These are phyloP conservation scores for Penicillium sp. DNA, from an alignment of 2,329 filamentous ascomycete species.

Conservation along the genomic window DNA sequence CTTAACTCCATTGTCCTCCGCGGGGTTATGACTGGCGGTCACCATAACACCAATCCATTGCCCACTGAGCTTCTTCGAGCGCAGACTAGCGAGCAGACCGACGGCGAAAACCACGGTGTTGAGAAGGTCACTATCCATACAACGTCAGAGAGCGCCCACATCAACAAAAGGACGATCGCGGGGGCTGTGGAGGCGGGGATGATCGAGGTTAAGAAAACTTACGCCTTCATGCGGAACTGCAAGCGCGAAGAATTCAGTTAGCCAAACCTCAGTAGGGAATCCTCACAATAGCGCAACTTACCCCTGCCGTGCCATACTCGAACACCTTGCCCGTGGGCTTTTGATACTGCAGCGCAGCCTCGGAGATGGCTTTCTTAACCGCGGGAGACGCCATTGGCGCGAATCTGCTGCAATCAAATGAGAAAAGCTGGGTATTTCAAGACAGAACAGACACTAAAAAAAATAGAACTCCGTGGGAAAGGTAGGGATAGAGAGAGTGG, in stretches of 20 bases:
- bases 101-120: slow-evolving; percentile 91
- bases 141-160: slow-evolving; percentile 28
- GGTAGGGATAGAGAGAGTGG: neutral
- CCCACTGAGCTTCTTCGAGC: slow-evolving; percentile 82
- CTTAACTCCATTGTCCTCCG: slow-evolving; percentile 87
- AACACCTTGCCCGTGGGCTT: slow-evolving; percentile 50
- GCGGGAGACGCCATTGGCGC: slow-evolving; percentile 41
- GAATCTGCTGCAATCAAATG: slow-evolving; percentile 11
- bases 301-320: slow-evolving; percentile 58
- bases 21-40: slow-evolving; percentile 87
- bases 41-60: slow-evolving; percentile 96
- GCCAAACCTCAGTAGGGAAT: slow-evolving; percentile 1
- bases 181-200: slow-evolving; percentile 29
- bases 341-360: slow-evolving; percentile 46
- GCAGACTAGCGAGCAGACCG: slow-evolving; percentile 78
- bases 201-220: slow-evolving; percentile 35
- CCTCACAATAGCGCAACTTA: slow-evolving; percentile 38
- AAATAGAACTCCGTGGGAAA: neutral
- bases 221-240: slow-evolving; percentile 67
- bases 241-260: slow-evolving; percentile 17
- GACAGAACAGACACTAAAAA: slow-evolving; percentile 1
- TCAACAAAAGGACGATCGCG: slow-evolving; percentile 31
- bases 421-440: neutral
- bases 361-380: slow-evolving; percentile 43
- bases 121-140: slow-evolving; percentile 60